Percentiles rank a stretch among this genome's conserved stretches.
These are phyloP conservation scores for Colletotrichum spaethianum DNA, from an alignment of 2,329 filamentous ascomycete species.

Conservation along the genomic window DNA sequence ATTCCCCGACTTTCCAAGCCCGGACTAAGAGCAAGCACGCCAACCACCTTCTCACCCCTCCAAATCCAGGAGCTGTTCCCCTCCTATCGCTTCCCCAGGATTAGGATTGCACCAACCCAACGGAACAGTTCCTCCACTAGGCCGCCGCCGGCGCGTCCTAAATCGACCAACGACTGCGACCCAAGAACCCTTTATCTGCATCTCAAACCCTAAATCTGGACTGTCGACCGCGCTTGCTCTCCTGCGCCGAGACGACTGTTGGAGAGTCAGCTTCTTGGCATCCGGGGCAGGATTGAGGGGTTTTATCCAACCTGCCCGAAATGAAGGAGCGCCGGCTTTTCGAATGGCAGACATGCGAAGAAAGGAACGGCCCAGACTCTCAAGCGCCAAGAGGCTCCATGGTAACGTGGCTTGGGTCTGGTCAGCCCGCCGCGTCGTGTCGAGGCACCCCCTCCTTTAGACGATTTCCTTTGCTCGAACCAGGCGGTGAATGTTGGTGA, in stretches of 20 bases:
- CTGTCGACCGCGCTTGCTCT: slow-evolving; percentile 19
- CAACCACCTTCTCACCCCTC: slow-evolving; percentile 16
- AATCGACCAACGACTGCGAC: slow-evolving; percentile 36
- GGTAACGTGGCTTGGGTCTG: slow-evolving; percentile 23
- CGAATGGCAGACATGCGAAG: not conserved
- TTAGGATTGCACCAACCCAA: slow-evolving; percentile 32
- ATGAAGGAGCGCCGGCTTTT: slow-evolving; percentile 15
- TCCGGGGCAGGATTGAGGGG: slow-evolving; percentile 29
- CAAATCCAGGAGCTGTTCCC: slow-evolving; percentile 20
- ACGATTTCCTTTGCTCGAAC: slow-evolving; percentile 32
- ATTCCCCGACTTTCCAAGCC: slow-evolving; percentile 35
- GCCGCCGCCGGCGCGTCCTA: slow-evolving; percentile 36
- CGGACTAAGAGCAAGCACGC: slow-evolving; percentile 8
- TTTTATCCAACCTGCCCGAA: slow-evolving; percentile 26
- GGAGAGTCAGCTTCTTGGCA: slow-evolving; percentile 37
- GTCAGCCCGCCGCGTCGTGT: not conserved
- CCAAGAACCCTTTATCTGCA: slow-evolving; percentile 39
- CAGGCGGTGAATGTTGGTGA: slow-evolving; percentile 31
- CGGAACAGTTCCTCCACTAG: slow-evolving; percentile 28
- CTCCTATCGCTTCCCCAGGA: slow-evolving; percentile 34
- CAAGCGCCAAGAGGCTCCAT: slow-evolving; percentile 27
- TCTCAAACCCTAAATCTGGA: slow-evolving; percentile 35
- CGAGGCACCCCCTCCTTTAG: slow-evolving; percentile 24
- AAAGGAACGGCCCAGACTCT: slow-evolving; percentile 20
- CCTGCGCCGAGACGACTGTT: slow-evolving; percentile 27